Evolutionary conservation across 148 eudicot species (phyloP), one percentile per base, ranked within the genome.

Genomic region (Rhododendron ovatum): DNA sequence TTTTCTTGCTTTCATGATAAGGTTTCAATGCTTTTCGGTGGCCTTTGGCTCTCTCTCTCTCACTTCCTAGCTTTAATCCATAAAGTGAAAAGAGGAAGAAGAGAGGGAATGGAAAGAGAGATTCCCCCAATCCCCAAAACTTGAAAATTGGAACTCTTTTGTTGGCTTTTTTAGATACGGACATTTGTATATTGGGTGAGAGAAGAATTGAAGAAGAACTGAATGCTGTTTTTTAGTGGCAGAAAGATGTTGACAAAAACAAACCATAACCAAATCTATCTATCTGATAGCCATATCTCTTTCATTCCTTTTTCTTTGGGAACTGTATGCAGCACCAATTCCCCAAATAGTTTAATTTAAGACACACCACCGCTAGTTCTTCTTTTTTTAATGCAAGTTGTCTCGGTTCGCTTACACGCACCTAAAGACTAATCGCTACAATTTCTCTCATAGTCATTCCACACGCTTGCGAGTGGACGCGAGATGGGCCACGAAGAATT

Each of bases 11-110:
- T 93, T 95, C 91, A 95, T 95, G 90, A 95, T 95, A 84, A 91
- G 84, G 80, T 89, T 87, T 87, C 86, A 77, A 30, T 89, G 96
- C 98, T 96, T 96, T 96, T 96, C 96, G 98, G 98, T 96, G 96
- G 87, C 91, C 90, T 89, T 30, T 69, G 30, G 71, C 84, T 18
- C n/a, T 18, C n/a, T 35, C 80, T 33, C 80, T 78, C 48, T 59
- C 87, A 87, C 83, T 61, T 28, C 76, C 14, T 30, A 30, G 20
- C 76, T 71, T 71, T 71, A 28, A 14, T 82, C 57, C 55, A 78
- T 53, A 89, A 86, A 84, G 88, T 86, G 65, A 81, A 51, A 86
- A 85, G 84, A 84, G 85, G 86, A 84, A 86, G 86, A 82, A 22
- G 63, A 53, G 67, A 81, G 83, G 57, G 65, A 51, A 17, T 15